Percentiles rank a stretch among this genome's conserved stretches.
phyloP scores from a whole-genome alignment of 202 grass and related monocot species.

The Alloteropsis angusta region DNA sequence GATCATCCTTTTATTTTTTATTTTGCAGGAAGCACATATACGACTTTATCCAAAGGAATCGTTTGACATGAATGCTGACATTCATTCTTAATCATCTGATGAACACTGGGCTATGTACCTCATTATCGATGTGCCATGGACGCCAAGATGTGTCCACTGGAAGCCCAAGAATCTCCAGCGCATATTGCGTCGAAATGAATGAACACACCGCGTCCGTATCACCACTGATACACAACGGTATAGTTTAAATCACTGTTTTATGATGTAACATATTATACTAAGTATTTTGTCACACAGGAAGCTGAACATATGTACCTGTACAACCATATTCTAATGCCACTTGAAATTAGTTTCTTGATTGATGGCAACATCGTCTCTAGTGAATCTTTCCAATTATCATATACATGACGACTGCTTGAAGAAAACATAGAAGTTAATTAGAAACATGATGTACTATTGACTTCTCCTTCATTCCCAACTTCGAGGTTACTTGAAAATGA shows the following conservation, averaged over 20 bases:
- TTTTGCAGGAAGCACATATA: neutral
- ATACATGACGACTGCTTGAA: constrained; percentile 30
- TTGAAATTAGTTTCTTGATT: constrained; percentile 50
- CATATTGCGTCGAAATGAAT: constrained; percentile 42
- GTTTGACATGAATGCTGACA: constrained; percentile 1
- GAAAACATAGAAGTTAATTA: constrained; percentile 5
- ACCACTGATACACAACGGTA: constrained; percentile 32
- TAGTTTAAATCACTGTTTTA: neutral
- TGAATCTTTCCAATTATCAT: constrained; percentile 49
- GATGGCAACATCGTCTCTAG: constrained; percentile 40
- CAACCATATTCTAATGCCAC: constrained; percentile 55
- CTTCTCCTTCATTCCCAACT: neutral
- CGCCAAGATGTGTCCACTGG: constrained; percentile 35
- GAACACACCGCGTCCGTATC: constrained; percentile 58
- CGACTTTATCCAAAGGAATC: neutral
- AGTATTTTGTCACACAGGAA: neutral
- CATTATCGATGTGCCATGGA: constrained; percentile 34
- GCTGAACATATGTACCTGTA: constrained; percentile 37
- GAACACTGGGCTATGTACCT: constrained; percentile 27
- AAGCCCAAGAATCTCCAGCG: constrained; percentile 40
- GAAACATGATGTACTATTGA: neutral
- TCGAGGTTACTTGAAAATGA: neutral
- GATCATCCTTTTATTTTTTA: neutral
- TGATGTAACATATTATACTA: neutral
- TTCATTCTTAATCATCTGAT: constrained; percentile 7